Conservation (phyloP, 306 rosid genomes). For the Argentina anserina region DNA sequence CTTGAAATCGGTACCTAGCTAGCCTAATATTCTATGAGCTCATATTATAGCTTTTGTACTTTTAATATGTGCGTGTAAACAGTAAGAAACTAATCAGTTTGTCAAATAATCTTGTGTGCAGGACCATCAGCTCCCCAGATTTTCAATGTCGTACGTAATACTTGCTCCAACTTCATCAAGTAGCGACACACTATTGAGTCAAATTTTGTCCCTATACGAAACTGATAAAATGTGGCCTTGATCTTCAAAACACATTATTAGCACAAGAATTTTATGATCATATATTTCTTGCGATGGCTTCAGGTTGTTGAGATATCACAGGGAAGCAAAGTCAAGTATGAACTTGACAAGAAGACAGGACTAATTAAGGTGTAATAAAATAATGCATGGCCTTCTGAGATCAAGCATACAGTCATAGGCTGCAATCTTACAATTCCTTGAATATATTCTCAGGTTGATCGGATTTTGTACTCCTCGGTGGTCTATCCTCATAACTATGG, state of each 20-base stretch:
- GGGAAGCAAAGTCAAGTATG: constrained; percentile 97
- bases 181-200: not conserved
- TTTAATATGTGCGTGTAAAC: not conserved
- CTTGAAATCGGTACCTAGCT: constrained; percentile 77
- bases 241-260: not conserved
- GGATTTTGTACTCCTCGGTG: constrained; percentile 80
- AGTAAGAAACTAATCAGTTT: constrained; percentile 22
- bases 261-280: constrained; percentile 13
- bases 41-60: not conserved
- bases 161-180: not conserved
- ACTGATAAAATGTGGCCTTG: not conserved
- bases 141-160: constrained; percentile 69
- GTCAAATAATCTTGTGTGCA: constrained; percentile 39
- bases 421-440: constrained; percentile 2
- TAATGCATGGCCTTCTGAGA: not conserved
- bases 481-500: constrained; percentile 98
- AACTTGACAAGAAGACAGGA: constrained; percentile 98
- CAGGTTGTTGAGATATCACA: constrained; percentile 92
- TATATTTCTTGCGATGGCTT: constrained; percentile 28
- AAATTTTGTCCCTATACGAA: not conserved
- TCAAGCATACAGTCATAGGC: not conserved
- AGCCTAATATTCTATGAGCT: not conserved
- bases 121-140: constrained; percentile 79
- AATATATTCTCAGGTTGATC: constrained; percentile 67
- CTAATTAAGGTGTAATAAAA: constrained; percentile 66